phyloP scores from a whole-genome alignment of 495 filamentous ascomycete species.

The Penicillium flavigenum region DNA sequence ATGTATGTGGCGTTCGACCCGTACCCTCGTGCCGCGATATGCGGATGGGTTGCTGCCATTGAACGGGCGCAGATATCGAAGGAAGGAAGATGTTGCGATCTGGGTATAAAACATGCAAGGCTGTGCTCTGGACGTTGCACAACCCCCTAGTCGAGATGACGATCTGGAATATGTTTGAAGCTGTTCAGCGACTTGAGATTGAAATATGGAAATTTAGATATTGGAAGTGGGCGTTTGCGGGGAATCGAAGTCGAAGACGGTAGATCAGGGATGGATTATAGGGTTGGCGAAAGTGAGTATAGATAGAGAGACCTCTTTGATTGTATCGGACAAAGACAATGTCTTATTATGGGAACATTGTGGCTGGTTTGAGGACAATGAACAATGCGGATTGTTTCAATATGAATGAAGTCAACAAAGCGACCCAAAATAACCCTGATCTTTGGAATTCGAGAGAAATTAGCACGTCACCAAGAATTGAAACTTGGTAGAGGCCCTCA shows the following conservation, averaged over 20 bases:
- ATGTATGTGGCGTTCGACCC: constrained; percentile 43
- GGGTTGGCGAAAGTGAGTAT: background rate
- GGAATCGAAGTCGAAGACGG: constrained; percentile 1
- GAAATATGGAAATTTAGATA: background rate
- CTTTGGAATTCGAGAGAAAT: constrained; percentile 9
- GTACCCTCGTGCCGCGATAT: constrained; percentile 34
- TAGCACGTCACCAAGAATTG: constrained; percentile 12
- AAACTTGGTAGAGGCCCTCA: background rate
- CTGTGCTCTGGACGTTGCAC: background rate
- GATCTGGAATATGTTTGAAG: background rate
- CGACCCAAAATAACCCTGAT: constrained; percentile 3
- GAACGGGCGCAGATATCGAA: constrained; percentile 17
- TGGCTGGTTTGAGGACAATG: constrained; percentile 4
- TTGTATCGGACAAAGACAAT: constrained; percentile 6
- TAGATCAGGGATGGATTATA: background rate
- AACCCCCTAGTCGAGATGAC: background rate
- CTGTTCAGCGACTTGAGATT: constrained; percentile 5
- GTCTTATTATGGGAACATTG: constrained; percentile 8
- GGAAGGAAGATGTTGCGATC: background rate
- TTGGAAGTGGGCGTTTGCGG: background rate
- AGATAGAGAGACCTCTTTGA: background rate
- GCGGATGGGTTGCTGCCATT: constrained; percentile 38
- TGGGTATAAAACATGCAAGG: background rate
- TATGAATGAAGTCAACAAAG: constrained; percentile 9
- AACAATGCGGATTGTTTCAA: constrained; percentile 4